phyloP scores from a whole-genome alignment of 1,284 basidiomycete genomes.

The Schizophyllum amplum region DNA sequence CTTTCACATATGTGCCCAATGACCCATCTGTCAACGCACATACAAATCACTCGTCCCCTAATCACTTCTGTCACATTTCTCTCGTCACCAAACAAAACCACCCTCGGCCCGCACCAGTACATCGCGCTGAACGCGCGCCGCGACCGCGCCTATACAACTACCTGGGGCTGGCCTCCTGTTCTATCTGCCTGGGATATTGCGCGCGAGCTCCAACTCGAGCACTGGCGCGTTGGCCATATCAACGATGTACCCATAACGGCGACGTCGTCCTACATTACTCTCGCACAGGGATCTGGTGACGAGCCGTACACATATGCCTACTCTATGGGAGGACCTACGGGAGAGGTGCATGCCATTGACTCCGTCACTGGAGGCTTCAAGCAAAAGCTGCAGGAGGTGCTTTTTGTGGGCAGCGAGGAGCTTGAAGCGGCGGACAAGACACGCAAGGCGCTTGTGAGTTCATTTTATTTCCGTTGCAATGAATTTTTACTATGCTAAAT shows the following conservation, averaged over 20 bases:
- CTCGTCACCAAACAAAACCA: constrained; percentile 30
- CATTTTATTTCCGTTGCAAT: neutral
- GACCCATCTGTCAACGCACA: constrained; percentile 11
- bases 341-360: constrained; percentile 33
- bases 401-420: constrained; percentile 33
- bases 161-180: constrained; percentile 35
- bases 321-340: constrained; percentile 39
- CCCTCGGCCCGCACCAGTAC: constrained; percentile 42
- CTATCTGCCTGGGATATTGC: constrained; percentile 34
- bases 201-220: constrained; percentile 13
- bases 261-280: constrained; percentile 39
- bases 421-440: constrained; percentile 39
- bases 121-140: constrained; percentile 26
- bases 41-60: too few species aligned
- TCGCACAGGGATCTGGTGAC: constrained; percentile 24
- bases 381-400: constrained; percentile 32
- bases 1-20: constrained; percentile 29
- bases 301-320: constrained; percentile 30
- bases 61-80: too few species aligned
- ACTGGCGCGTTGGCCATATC: constrained; percentile 27
- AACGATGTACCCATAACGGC: constrained; percentile 38
- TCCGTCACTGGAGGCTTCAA: constrained; percentile 26
- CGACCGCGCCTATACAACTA: constrained; percentile 34
- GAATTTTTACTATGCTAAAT: neutral
- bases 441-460: constrained; percentile 32